Evolutionary conservation across 345 rosid species (phyloP).

Genomic region (Populus deltoides): DNA sequence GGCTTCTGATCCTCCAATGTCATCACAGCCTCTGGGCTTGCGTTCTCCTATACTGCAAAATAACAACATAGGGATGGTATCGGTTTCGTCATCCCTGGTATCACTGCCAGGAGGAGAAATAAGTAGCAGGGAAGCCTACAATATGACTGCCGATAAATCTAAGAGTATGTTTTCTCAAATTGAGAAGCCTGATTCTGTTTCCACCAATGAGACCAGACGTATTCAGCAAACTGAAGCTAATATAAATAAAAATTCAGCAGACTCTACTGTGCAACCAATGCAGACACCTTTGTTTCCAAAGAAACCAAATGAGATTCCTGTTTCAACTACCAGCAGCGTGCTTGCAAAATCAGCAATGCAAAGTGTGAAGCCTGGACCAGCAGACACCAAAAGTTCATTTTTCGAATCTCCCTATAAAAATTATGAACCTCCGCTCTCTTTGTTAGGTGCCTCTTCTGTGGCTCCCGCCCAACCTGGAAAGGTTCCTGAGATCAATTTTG

Average conservation of each 20-base stretch:
- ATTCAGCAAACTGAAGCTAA: conserved; percentile 37
- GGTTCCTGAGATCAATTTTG: conserved; percentile 31
- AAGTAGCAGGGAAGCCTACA: conserved; percentile 23
- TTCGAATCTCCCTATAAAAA: conserved; percentile 29
- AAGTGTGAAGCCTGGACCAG: conserved; percentile 24
- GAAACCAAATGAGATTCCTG: conserved; percentile 36
- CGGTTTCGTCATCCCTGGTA: conserved; percentile 36
- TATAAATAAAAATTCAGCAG: conserved; percentile 27
- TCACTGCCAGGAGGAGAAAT: conserved; percentile 23
- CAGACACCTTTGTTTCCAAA: conserved; percentile 27
- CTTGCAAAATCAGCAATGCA: conserved; percentile 26
- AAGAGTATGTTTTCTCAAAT: conserved; percentile 24
- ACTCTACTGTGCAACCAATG: conserved; percentile 20
- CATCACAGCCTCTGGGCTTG: conserved; percentile 26
- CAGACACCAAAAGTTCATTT: conserved; percentile 19
- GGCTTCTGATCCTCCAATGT: conserved; percentile 29
- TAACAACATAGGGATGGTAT: conserved; percentile 29
- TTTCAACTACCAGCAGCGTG: conserved; percentile 25
- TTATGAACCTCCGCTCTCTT: conserved; percentile 30
- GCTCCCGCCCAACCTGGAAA: conserved; percentile 30
- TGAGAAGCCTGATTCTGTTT: conserved; percentile 34
- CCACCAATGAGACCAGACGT: conserved; percentile 33
- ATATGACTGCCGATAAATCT: conserved; percentile 29
- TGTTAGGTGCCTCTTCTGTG: conserved; percentile 31
- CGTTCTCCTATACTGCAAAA: conserved; percentile 35